Percentiles rank a stretch among this genome's conserved stretches.
Evolutionary conservation across 1,139 yeast genomes (phyloP).

Genomic region (Sugiyamaella neomexicana): DNA sequence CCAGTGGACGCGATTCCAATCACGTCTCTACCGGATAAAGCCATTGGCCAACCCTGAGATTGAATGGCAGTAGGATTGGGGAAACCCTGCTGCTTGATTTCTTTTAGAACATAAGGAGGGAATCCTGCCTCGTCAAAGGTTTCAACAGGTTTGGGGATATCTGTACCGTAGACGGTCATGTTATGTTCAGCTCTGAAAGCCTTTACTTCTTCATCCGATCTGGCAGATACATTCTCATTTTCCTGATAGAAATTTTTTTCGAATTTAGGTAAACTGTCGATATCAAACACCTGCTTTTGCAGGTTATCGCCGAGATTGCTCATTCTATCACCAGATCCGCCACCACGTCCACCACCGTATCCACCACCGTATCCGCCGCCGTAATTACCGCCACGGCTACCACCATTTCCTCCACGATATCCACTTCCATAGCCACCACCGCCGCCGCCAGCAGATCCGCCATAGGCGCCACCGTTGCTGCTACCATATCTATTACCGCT

Average conservation of each 20-base stretch:
- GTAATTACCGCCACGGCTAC: conserved; percentile 3
- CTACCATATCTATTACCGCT: not conserved
- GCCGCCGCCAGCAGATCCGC: not conserved
- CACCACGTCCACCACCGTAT: conserved; percentile 15
- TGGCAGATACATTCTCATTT: conserved; percentile 70
- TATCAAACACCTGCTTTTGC: conserved; percentile 76
- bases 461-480: not conserved
- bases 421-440: conserved; percentile 5
- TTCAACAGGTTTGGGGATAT: conserved; percentile 93
- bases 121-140: conserved; percentile 94
- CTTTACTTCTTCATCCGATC: conserved; percentile 70
- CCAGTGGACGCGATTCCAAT: conserved; percentile 99
- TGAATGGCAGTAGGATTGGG: conserved; percentile 94
- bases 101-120: conserved; percentile 88
- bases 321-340: conserved; percentile 43
- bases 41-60: conserved; percentile 99
- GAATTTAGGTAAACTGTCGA: conserved; percentile 76
- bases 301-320: conserved; percentile 58
- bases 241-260: conserved; percentile 95
- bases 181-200: conserved; percentile 79
- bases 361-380: conserved; percentile 12
- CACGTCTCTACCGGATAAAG: conserved; percentile 97
- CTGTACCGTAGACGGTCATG: conserved; percentile 80
- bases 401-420: conserved; percentile 5
- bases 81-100: conserved; percentile 90